Percentiles rank a stretch among this genome's conserved stretches.
phyloP scores from a whole-genome alignment of 2,329 filamentous ascomycete species.

The Aspergillus uvarum region DNA sequence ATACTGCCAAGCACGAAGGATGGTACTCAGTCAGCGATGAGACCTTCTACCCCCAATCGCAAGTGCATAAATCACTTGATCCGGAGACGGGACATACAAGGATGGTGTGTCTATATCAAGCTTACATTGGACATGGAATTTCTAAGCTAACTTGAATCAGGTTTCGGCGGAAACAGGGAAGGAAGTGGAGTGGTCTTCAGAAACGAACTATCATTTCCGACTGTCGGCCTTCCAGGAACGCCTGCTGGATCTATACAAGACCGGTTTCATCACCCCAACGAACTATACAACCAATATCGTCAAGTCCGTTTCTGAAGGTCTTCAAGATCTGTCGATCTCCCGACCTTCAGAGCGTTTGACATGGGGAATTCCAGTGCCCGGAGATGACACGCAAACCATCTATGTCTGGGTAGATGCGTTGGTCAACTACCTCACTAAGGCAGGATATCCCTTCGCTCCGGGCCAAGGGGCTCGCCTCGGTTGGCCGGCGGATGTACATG shows the following conservation, averaged over 20 bases:
- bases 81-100: conserved; percentile 79
- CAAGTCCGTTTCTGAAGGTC: conserved; percentile 69
- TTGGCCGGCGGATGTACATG: conserved; percentile 90
- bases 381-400: conserved; percentile 81
- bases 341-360: conserved; percentile 72
- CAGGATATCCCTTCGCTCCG: conserved; percentile 75
- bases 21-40: conserved; percentile 98
- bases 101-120: conserved; percentile 53
- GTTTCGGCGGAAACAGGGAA: conserved; percentile 81
- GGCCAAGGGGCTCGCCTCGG: conserved; percentile 61
- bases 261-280: conserved; percentile 76
- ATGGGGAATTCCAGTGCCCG: conserved; percentile 89
- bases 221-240: conserved; percentile 78
- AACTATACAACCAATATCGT: conserved; percentile 76
- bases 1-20: conserved; percentile 81
- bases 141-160: conserved; percentile 29
- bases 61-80: conserved; percentile 72
- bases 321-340: conserved; percentile 87
- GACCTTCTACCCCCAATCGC: conserved; percentile 82
- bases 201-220: conserved; percentile 92
- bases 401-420: conserved; percentile 98
- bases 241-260: conserved; percentile 74
- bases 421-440: conserved; percentile 86
- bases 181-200: conserved; percentile 90
- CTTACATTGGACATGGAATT: not conserved